These are phyloP conservation scores for Salvia miltiorrhiza DNA, from an alignment of 257 asterid species.

Conservation along the genomic window DNA sequence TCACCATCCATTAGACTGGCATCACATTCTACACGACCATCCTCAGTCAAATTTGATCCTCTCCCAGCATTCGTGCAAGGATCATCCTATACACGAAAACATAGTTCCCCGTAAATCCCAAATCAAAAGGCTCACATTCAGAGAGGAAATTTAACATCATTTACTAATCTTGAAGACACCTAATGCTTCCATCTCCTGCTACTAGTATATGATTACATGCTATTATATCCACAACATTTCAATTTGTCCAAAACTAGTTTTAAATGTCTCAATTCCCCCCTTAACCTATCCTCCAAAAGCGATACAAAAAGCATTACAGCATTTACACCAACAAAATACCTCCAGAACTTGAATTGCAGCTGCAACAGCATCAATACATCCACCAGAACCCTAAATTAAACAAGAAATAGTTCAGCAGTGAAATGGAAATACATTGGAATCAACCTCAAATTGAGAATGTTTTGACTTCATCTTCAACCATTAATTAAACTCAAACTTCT, in stretches of 20 bases:
- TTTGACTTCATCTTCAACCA: neutral
- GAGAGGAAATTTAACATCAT: neutral
- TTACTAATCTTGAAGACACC: constrained; percentile 10
- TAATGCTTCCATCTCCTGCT: constrained; percentile 1
- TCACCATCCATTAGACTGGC: constrained; percentile 94
- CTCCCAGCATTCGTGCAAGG: constrained; percentile 93
- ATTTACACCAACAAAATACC: constrained; percentile 39
- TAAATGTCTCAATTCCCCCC: neutral
- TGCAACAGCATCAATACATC: constrained; percentile 78
- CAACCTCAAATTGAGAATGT: neutral
- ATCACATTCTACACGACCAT: constrained; percentile 91
- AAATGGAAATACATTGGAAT: neutral
- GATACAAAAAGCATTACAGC: neutral
- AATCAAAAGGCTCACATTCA: neutral
- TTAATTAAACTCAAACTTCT: neutral
- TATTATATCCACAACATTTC: neutral
- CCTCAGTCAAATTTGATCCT: constrained; percentile 94
- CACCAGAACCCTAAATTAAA: constrained; percentile 57
- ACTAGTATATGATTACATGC: neutral
- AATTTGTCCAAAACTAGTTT: neutral
- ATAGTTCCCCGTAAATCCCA: constrained; percentile 2
- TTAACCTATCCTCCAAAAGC: neutral
- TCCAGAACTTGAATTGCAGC: constrained; percentile 86
- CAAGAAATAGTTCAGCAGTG: constrained; percentile 3
- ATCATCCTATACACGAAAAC: constrained; percentile 60